A percentile compares a stretch with the other conserved stretches of the same genome.
Conservation (phyloP, 495 filamentous ascomycete genomes). For the Geoglossum glabrum region DNA sequence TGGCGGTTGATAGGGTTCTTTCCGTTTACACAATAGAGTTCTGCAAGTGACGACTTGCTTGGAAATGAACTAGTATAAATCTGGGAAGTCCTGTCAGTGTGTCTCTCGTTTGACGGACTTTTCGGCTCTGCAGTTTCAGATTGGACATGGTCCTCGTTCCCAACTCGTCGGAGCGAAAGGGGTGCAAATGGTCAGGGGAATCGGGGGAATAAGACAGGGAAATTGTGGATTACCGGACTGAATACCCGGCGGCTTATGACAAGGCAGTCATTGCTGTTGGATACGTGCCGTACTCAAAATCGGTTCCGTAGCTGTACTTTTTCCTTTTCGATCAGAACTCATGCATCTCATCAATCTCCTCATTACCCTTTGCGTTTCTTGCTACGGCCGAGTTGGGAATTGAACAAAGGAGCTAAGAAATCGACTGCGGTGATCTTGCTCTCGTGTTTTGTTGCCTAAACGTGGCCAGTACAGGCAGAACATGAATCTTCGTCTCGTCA, state of each 20-base stretch:
- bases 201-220: neutral
- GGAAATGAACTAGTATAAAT: slow-evolving; percentile 1
- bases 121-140: neutral
- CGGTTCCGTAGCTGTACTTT: neutral
- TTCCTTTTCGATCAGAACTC: neutral
- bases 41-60: neutral
- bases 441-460: neutral
- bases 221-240: neutral
- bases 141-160: neutral
- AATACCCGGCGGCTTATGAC: neutral
- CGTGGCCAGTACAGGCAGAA: neutral
- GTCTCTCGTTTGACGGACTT: slow-evolving; percentile 1
- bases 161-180: neutral
- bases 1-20: neutral
- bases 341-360: slow-evolving; percentile 2
- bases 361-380: neutral
- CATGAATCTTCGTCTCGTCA: neutral
- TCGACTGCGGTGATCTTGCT: neutral
- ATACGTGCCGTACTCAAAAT: neutral
- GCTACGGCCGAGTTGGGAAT: neutral
- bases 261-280: neutral
- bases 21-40: neutral
- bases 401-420: neutral
- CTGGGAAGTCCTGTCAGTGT: neutral
- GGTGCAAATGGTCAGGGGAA: neutral